phyloP scores from a whole-genome alignment of 1,139 yeast genomes.

The Arxiozyma heterogenica region DNA sequence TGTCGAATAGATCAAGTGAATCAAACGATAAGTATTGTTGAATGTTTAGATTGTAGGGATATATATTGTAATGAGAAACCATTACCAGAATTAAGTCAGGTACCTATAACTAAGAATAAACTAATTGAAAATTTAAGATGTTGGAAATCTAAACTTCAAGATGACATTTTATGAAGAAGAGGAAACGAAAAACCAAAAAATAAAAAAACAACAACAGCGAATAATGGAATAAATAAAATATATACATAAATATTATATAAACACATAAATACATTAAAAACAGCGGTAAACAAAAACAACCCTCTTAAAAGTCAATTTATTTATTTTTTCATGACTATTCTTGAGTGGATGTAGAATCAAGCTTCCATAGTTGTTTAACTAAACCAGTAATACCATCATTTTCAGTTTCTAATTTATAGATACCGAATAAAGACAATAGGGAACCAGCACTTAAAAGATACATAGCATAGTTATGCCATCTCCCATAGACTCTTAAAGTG shows the following conservation, averaged over 20 bases:
- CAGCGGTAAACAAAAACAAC: too few species aligned
- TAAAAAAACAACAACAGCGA: too few species aligned
- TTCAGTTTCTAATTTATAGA: constrained; percentile 60
- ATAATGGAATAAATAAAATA: too few species aligned
- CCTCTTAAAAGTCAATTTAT: background rate
- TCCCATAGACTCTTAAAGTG: constrained; percentile 64
- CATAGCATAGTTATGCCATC: constrained; percentile 53
- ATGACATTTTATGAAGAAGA: constrained; percentile 3
- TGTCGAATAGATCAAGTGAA: constrained; percentile 20
- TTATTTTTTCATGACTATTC: background rate
- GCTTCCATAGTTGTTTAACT: constrained; percentile 9
- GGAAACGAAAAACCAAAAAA: too few species aligned
- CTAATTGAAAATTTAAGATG: constrained; percentile 8
- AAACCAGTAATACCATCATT: constrained; percentile 51
- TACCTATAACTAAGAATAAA: constrained; percentile 3
- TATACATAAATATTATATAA: background rate
- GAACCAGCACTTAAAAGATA: constrained; percentile 57
- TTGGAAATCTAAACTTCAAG: constrained; percentile 14
- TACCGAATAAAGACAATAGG: constrained; percentile 53
- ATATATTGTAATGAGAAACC: constrained; percentile 21
- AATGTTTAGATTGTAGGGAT: constrained; percentile 21
- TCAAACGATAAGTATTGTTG: constrained; percentile 8
- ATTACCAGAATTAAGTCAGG: constrained; percentile 8
- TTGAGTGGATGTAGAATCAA: background rate
- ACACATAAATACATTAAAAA: background rate